Base-by-base conservation (phyloP, 169 alveolate genomes). In the Eimeria praecox region DNA sequence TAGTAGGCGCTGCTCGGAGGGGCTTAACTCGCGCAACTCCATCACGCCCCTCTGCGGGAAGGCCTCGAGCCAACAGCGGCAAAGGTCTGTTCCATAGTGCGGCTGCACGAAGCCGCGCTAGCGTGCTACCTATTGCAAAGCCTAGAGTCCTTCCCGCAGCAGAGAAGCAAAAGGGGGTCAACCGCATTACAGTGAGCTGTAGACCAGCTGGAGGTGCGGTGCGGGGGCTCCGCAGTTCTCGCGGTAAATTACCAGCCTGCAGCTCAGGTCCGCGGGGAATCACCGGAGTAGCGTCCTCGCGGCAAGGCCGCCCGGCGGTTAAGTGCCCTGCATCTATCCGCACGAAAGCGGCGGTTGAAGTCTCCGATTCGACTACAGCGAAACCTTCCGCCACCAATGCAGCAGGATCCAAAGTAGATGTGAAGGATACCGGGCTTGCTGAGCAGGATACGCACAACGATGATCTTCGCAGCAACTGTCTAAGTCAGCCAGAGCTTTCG, bases 191-290 rank as follows among this genome's bases (percentile, higher is more conserved):
- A 56, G 56, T 49, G 42, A 80, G 69, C 64, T 30, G 90, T 24
- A 83, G 33, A 30, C 46, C 73, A 22, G 35, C 52, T 33, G 91
- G 38, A 16, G 91, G 52, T 20, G 91, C 69, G 33, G 88, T 30
- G 22, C 88, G 88, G 4, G 88, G 88, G 42, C 46, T 78, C 42
- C 88, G 88, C 42, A 78, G 24, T 54, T 52, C 91, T 83, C 91
- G 91, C 77, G 44, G 52, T 83, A 54, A 40, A 83, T 49, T 33
- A 16, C 56, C 91, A 52, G 42, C 64, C 0, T 78, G 46, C 69
- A 42, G 44, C 64, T 49, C 88, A 78, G n/a, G 64, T 38, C 33
- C 75, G 56, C 91, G 73, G 56, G 91, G 52, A 49, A 14, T 59
- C 49, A 18, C 77, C 30, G 73, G 33, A 35, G 40, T 83, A 40